phyloP scores from a whole-genome alignment of 2,329 filamentous ascomycete genomes.

The Stagonosporopsis chrysanthemi region DNA sequence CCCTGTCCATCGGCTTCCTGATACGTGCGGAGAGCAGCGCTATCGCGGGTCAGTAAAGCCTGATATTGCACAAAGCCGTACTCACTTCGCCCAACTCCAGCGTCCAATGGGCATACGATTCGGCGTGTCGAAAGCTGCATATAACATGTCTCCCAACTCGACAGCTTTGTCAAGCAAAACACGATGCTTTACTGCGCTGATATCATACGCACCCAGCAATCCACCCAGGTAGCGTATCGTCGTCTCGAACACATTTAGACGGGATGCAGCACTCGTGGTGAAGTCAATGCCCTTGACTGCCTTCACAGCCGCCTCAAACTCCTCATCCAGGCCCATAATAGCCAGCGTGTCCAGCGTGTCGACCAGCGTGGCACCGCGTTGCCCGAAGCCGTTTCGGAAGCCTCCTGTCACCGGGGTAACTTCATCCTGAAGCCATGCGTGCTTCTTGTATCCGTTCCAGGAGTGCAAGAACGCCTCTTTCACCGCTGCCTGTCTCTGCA shows the following conservation, averaged over 20 bases:
- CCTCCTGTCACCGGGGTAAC: constrained; percentile 58
- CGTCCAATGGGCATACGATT: constrained; percentile 52
- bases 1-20: constrained; percentile 42
- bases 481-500: constrained; percentile 44
- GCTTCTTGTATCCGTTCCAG: constrained; percentile 60
- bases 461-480: constrained; percentile 49
- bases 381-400: constrained; percentile 59
- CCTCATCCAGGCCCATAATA: constrained; percentile 66
- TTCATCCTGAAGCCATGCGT: constrained; percentile 64
- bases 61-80: background rate
- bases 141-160: constrained; percentile 55
- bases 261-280: constrained; percentile 48
- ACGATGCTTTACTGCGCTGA: constrained; percentile 46
- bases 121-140: constrained; percentile 54
- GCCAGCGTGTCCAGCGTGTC: constrained; percentile 68
- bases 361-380: constrained; percentile 66
- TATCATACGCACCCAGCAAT: constrained; percentile 48
- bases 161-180: constrained; percentile 50
- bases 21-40: constrained; percentile 37
- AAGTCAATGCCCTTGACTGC: constrained; percentile 64
- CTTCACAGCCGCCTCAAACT: constrained; percentile 63
- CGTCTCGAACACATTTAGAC: constrained; percentile 51
- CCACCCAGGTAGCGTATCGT: constrained; percentile 52
- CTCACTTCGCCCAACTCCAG: constrained; percentile 50
- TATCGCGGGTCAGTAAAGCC: constrained; percentile 27